Evolutionary conservation across 257 asterid genomes (phyloP).

Genomic region (Jacaranda mimosifolia): DNA sequence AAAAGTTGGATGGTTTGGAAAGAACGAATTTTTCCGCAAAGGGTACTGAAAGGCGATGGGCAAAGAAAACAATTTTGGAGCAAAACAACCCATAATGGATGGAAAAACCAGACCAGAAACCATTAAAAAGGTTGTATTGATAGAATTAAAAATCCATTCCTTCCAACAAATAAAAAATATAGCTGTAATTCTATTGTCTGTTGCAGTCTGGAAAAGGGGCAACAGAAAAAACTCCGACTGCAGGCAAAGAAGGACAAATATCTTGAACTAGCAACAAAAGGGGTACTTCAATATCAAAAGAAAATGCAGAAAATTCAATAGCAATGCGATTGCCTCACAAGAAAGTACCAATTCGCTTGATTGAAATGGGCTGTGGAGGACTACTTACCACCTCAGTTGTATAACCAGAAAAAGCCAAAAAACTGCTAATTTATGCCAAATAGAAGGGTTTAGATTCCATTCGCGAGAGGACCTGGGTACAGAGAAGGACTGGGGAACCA

Average conservation of each 20-base stretch:
- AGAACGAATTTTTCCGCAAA: conserved; percentile 30
- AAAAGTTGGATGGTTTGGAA: conserved; percentile 17
- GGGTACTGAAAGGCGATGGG: conserved; percentile 38
- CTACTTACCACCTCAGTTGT: neutral
- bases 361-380: neutral
- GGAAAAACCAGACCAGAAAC: neutral
- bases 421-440: neutral
- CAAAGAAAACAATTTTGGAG: conserved; percentile 33
- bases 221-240: neutral
- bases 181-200: neutral
- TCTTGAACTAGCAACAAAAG: neutral
- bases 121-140: conserved; percentile 5
- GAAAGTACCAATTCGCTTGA: neutral
- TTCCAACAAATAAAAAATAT: neutral
- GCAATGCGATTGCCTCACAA: neutral
- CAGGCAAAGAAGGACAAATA: no score
- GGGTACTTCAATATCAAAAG: neutral
- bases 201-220: neutral
- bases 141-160: neutral
- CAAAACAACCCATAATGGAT: conserved; percentile 37
- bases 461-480: neutral
- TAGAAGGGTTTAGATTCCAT: neutral
- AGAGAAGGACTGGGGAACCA: neutral
- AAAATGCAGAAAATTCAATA: conserved; percentile 27
- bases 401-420: neutral